Evolutionary conservation across 495 filamentous ascomycete species (phyloP).

Genomic region (Penicillium robsamsonii): DNA sequence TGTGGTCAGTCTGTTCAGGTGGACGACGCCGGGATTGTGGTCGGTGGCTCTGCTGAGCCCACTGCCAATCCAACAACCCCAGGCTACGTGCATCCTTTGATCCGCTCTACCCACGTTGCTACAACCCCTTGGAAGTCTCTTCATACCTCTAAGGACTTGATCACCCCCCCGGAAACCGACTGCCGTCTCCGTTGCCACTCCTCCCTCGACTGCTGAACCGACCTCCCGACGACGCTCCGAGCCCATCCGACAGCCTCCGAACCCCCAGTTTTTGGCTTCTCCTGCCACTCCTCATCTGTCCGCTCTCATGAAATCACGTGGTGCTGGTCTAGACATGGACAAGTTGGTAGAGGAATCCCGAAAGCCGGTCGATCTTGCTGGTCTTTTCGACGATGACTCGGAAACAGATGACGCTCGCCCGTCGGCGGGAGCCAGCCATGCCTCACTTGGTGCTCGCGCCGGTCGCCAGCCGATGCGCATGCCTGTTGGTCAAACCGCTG

Average conservation of each 20-base stretch:
- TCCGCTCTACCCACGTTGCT: constrained; percentile 57
- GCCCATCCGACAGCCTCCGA: constrained; percentile 16
- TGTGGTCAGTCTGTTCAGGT: constrained; percentile 80
- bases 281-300: constrained; percentile 75
- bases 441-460: constrained; percentile 23
- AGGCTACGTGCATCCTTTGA: constrained; percentile 68
- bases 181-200: constrained; percentile 30
- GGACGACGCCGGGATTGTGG: constrained; percentile 56
- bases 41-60: constrained; percentile 52
- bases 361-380: constrained; percentile 21
- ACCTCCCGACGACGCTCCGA: constrained; percentile 10
- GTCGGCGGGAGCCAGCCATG: constrained; percentile 42
- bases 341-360: constrained; percentile 44
- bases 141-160: constrained; percentile 44
- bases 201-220: constrained; percentile 23
- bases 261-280: constrained; percentile 48
- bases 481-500: constrained; percentile 52
- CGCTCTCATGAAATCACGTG: constrained; percentile 62
- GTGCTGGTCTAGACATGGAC: constrained; percentile 60
- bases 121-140: constrained; percentile 46
- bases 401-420: constrained; percentile 50
- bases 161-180: constrained; percentile 28
- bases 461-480: constrained; percentile 55
- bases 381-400: constrained; percentile 56
- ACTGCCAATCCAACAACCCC: constrained; percentile 32